Percentiles rank a stretch among this genome's conserved stretches.
These are phyloP conservation scores for Brassica cretica DNA, from an alignment of 345 rosid species.

Conservation along the genomic window DNA sequence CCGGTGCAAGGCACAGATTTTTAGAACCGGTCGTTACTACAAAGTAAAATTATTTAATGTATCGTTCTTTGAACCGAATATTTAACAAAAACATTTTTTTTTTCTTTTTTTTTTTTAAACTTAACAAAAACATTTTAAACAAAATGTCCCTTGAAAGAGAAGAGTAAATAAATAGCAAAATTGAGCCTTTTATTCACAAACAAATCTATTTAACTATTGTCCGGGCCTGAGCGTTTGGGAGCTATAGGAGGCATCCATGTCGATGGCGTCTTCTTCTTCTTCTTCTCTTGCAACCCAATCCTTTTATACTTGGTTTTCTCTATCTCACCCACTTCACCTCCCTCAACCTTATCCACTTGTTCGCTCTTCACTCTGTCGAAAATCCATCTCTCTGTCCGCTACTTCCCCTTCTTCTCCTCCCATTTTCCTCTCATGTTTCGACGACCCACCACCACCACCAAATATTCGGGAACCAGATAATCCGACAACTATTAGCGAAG, in stretches of 20 bases:
- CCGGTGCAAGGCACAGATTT: too few species aligned
- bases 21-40: too few species aligned
- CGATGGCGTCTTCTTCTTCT: constrained; percentile 35
- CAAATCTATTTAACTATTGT: too few species aligned
- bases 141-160: too few species aligned
- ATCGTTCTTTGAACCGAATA: too few species aligned
- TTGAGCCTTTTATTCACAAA: too few species aligned
- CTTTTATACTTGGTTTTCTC: constrained; percentile 5
- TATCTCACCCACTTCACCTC: constrained; percentile 9
- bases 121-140: too few species aligned
- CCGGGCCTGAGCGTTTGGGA: too few species aligned
- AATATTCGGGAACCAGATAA: neutral
- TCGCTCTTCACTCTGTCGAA: constrained; percentile 27
- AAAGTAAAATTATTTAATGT: too few species aligned
- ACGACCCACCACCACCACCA: constrained; percentile 32
- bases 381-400: constrained; percentile 39
- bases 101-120: too few species aligned
- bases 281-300: constrained; percentile 21
- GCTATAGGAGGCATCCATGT: constrained; percentile 1
- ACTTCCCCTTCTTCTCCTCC: constrained; percentile 41
- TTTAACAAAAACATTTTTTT: too few species aligned
- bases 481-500: neutral
- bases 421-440: constrained; percentile 64
- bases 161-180: too few species aligned
- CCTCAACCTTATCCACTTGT: constrained; percentile 26